Percentiles rank a stretch among this genome's conserved stretches.
phyloP scores from a whole-genome alignment of 371 early-diverging fungal species.

The Catenaria anguillulae region DNA sequence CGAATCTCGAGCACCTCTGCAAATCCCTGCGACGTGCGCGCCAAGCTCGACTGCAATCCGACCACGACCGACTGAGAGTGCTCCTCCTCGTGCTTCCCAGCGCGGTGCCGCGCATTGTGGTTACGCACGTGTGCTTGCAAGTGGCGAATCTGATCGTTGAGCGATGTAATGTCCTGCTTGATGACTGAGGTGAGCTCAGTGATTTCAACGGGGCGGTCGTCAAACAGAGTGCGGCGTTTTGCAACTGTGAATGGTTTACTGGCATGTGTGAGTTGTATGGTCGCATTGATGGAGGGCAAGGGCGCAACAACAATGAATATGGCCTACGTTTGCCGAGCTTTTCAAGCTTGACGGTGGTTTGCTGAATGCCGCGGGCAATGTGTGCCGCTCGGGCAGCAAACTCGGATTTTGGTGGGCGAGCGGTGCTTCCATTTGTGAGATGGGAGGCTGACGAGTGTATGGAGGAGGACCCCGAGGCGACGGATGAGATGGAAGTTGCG shows the following conservation, averaged over 20 bases:
- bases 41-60: constrained; percentile 75
- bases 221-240: constrained; percentile 53
- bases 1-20: constrained; percentile 86
- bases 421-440: too few species aligned
- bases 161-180: constrained; percentile 85
- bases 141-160: constrained; percentile 76
- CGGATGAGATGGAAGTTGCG: neutral
- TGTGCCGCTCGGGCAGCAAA: constrained; percentile 44
- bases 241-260: constrained; percentile 37
- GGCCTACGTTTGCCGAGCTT: constrained; percentile 45
- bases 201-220: constrained; percentile 57
- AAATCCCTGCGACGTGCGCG: constrained; percentile 72
- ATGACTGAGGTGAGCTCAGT: constrained; percentile 80
- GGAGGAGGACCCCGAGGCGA: too few species aligned
- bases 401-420: constrained; percentile 18
- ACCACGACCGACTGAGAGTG: constrained; percentile 87
- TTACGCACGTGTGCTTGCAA: constrained; percentile 49
- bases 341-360: constrained; percentile 44
- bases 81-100: constrained; percentile 61
- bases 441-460: too few species aligned
- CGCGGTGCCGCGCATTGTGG: constrained; percentile 23
- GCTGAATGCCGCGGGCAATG: constrained; percentile 47
- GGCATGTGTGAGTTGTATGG: neutral
- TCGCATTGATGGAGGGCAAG: neutral
- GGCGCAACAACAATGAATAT: neutral